These are phyloP conservation scores for Rhodomyrtus tomentosa DNA, from an alignment of 345 rosid species.

Conservation along the genomic window DNA sequence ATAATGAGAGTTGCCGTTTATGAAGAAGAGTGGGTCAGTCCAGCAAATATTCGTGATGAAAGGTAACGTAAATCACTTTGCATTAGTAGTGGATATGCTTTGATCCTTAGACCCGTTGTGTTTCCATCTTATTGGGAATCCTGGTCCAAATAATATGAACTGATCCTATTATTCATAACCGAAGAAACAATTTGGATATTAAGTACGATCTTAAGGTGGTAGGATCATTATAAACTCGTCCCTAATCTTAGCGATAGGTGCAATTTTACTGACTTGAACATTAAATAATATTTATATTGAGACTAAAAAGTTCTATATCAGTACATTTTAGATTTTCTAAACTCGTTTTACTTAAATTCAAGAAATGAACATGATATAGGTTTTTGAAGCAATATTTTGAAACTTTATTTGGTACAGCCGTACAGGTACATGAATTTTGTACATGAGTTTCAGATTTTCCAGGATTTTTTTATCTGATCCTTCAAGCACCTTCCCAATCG, in stretches of 20 bases:
- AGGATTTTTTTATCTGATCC: not conserved
- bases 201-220: not conserved
- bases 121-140: not conserved
- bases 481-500: not conserved
- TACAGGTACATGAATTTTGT: not conserved
- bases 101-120: not conserved
- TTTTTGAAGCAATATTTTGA: not conserved
- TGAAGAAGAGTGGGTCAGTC: slow-evolving; percentile 85
- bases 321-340: not conserved
- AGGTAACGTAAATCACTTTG: slow-evolving; percentile 29
- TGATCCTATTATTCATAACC: not conserved
- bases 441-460: not conserved
- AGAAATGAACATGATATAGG: not conserved
- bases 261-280: not conserved
- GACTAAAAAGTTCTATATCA: not conserved
- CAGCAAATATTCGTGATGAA: slow-evolving; percentile 37
- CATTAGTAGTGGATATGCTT: not conserved
- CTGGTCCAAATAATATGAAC: not conserved
- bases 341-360: not conserved
- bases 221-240: not conserved
- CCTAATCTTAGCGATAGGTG: not conserved
- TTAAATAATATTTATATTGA: not conserved
- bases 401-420: not conserved
- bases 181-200: not conserved
- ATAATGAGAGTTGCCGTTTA: slow-evolving; percentile 89